phyloP scores from a whole-genome alignment of 768 basidiomycete species.

The Suillus discolor region DNA sequence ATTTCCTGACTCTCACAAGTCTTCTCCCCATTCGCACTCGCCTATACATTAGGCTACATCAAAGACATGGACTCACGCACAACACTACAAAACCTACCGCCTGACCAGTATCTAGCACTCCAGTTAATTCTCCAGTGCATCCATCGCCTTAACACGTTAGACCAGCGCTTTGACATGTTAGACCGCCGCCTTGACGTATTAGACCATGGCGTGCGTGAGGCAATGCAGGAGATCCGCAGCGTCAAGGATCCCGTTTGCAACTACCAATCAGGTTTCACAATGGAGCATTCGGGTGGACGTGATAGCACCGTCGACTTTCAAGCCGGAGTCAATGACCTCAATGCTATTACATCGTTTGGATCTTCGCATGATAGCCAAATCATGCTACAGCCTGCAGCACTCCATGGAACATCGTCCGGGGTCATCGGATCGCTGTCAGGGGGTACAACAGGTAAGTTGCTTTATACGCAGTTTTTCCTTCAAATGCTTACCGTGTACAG shows the following conservation, averaged over 20 bases:
- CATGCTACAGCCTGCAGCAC: background rate
- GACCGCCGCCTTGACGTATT: too few species aligned
- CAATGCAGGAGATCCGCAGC: background rate
- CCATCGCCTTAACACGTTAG: background rate
- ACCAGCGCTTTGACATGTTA: background rate
- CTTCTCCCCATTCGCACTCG: too few species aligned
- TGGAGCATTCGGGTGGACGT: background rate
- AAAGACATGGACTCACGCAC: background rate
- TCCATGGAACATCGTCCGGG: background rate
- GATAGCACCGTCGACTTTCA: background rate
- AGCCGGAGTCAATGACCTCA: background rate
- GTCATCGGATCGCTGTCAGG: background rate
- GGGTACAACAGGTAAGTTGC: background rate
- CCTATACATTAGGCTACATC: too few species aligned
- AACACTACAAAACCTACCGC: background rate
- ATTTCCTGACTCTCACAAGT: background rate
- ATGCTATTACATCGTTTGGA: background rate
- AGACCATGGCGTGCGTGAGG: too few species aligned
- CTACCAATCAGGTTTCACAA: background rate
- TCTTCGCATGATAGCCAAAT: background rate
- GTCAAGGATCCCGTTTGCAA: background rate
- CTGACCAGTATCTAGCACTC: background rate
- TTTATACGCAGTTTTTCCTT: background rate
- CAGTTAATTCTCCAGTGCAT: too few species aligned
- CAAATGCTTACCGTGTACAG: background rate